These are phyloP conservation scores for Acorus gramineus DNA, from an alignment of 106 monocot genomes.

Conservation along the genomic window DNA sequence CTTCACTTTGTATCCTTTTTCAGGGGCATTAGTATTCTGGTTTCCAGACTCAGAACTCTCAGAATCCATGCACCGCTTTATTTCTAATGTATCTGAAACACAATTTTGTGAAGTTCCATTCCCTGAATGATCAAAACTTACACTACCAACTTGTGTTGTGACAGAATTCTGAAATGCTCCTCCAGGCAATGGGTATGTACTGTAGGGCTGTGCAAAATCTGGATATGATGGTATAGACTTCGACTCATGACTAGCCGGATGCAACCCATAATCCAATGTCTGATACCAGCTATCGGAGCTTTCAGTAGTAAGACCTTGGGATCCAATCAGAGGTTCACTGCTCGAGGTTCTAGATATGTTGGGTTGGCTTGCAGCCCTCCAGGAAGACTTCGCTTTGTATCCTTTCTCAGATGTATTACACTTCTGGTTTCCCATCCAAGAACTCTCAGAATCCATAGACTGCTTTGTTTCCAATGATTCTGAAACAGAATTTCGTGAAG, in stretches of 20 bases:
- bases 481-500: neutral
- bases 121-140: constrained; percentile 4
- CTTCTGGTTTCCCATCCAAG: constrained; percentile 17
- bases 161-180: constrained; percentile 17
- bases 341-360: constrained; percentile 13
- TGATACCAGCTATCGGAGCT: constrained; percentile 2
- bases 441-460: constrained; percentile 3
- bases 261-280: constrained; percentile 1
- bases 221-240: neutral
- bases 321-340: constrained; percentile 14
- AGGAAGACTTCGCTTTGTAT: constrained; percentile 17
- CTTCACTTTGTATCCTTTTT: constrained; percentile 25
- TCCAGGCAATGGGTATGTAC: constrained; percentile 9
- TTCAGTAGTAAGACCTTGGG: constrained; percentile 4
- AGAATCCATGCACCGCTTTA: constrained; percentile 8
- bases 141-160: constrained; percentile 8
- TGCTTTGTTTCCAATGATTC: constrained; percentile 12
- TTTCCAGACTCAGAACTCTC: constrained; percentile 7
- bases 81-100: constrained; percentile 5
- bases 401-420: constrained; percentile 29
- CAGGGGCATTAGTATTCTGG: constrained; percentile 32
- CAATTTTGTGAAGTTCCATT: constrained; percentile 4
- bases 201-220: neutral
- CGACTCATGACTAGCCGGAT: neutral
- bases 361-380: constrained; percentile 10